Conservation (phyloP, 805 yeast species). For the Saccharomycopsis sp. region DNA sequence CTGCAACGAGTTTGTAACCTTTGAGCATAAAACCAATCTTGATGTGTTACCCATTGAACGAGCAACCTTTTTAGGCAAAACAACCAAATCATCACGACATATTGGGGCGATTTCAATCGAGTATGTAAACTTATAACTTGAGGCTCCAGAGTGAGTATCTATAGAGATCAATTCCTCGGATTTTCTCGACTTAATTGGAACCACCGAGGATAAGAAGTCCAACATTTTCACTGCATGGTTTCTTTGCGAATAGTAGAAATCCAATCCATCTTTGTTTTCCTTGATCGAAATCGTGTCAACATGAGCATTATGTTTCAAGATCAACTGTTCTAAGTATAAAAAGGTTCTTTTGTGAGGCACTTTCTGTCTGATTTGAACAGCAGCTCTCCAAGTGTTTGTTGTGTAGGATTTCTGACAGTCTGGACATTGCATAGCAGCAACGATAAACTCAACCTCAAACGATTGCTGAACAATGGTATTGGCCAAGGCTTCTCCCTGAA, state of each 20-base stretch:
- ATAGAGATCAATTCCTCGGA: slow-evolving; percentile 88
- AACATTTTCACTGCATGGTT: slow-evolving; percentile 93
- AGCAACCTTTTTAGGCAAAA: slow-evolving; percentile 83
- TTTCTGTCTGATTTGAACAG: slow-evolving; percentile 95
- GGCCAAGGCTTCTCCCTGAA: slow-evolving; percentile 93
- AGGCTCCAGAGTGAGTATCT: slow-evolving; percentile 86
- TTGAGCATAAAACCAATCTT: slow-evolving; percentile 77
- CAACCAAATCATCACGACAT: slow-evolving; percentile 93
- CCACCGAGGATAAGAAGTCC: slow-evolving; percentile 79
- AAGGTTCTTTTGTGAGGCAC: slow-evolving; percentile 96
- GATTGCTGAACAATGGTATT: slow-evolving; percentile 90
- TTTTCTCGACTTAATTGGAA: slow-evolving; percentile 74
- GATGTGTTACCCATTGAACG: slow-evolving; percentile 75
- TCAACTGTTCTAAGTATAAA: slow-evolving; percentile 90
- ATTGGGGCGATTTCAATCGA: slow-evolving; percentile 94
- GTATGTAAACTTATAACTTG: slow-evolving; percentile 83
- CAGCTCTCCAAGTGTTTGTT: slow-evolving; percentile 96
- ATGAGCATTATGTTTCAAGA: slow-evolving; percentile 88
- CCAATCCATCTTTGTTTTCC: slow-evolving; percentile 90
- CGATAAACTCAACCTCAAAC: slow-evolving; percentile 90
- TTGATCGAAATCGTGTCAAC: slow-evolving; percentile 88
- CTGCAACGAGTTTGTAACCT: slow-evolving; percentile 75
- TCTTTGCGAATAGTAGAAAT: slow-evolving; percentile 82
- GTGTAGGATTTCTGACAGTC: slow-evolving; percentile 98
- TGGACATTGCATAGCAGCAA: slow-evolving; percentile 93